Evolutionary conservation across 2,329 filamentous ascomycete species (phyloP).

Genomic region (Calycina marina): DNA sequence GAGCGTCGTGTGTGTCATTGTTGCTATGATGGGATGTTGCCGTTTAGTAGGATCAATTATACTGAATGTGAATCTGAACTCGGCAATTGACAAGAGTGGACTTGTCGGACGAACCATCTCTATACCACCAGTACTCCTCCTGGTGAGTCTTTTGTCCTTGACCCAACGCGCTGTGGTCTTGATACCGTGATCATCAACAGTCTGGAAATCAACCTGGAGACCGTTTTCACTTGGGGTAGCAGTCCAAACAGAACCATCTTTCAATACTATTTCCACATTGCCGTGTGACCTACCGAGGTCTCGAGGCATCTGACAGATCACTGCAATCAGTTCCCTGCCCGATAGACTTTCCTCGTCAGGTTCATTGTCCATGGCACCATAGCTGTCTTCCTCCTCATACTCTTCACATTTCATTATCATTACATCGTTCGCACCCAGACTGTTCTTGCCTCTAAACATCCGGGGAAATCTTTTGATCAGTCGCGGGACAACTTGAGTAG

Average conservation of each 20-base stretch:
- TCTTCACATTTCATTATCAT: slow-evolving; percentile 58
- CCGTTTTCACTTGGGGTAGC: slow-evolving; percentile 37
- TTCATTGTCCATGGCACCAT: slow-evolving; percentile 37
- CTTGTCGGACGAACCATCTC: slow-evolving; percentile 12
- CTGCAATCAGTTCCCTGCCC: slow-evolving; percentile 44
- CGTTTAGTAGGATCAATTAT: slow-evolving; percentile 55
- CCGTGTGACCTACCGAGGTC: slow-evolving; percentile 30
- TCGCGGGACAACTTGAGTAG: slow-evolving; percentile 45
- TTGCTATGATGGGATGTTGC: slow-evolving; percentile 62
- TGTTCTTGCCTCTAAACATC: slow-evolving; percentile 46
- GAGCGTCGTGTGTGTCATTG: slow-evolving; percentile 45
- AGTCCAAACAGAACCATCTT: slow-evolving; percentile 45
- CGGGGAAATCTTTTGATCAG: slow-evolving; percentile 46
- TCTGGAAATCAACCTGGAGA: slow-evolving; percentile 48
- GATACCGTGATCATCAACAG: slow-evolving; percentile 35
- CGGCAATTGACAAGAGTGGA: slow-evolving; percentile 20
- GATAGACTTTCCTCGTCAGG: slow-evolving; percentile 35
- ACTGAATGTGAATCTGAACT: slow-evolving; percentile 59
- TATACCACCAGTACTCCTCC: slow-evolving; percentile 27
- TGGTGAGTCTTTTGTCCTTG: too few relatives aligned
- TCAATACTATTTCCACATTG: slow-evolving; percentile 47
- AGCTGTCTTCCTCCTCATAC: slow-evolving; percentile 37
- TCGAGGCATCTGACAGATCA: slow-evolving; percentile 47
- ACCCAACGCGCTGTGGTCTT: slow-evolving; percentile 57
- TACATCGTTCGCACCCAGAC: slow-evolving; percentile 53